Conservation (phyloP, 2,329 filamentous ascomycete genomes). For the Colletotrichum lini region DNA sequence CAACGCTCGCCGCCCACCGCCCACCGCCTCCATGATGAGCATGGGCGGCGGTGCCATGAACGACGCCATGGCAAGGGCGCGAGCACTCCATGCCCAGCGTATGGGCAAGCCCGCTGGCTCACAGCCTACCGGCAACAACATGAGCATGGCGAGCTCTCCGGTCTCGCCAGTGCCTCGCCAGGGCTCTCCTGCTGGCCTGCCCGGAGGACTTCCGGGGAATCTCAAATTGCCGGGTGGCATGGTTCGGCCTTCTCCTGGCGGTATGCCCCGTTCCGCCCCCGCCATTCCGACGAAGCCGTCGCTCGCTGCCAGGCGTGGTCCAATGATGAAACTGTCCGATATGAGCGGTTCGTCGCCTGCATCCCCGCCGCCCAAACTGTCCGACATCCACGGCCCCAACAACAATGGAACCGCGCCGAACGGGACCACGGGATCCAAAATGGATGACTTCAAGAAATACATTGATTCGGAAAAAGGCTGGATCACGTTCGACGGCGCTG, state of each 20-base stretch:
- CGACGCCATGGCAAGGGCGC: slow-evolving; percentile 63
- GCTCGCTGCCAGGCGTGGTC: slow-evolving; percentile 76
- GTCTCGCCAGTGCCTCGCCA: slow-evolving; percentile 47
- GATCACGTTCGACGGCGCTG: slow-evolving; percentile 93
- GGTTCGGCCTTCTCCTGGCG: slow-evolving; percentile 62
- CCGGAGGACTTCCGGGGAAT: slow-evolving; percentile 61
- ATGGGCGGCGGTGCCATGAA: slow-evolving; percentile 50
- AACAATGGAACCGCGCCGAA: slow-evolving; percentile 49
- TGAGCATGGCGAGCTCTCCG: slow-evolving; percentile 50
- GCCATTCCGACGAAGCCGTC: slow-evolving; percentile 65
- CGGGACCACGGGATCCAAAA: slow-evolving; percentile 61
- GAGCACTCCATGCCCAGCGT: slow-evolving; percentile 62
- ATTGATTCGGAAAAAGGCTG: slow-evolving; percentile 94
- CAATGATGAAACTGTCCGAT: slow-evolving; percentile 73
- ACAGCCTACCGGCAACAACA: slow-evolving; percentile 44
- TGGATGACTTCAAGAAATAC: slow-evolving; percentile 79
- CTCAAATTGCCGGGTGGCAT: slow-evolving; percentile 57
- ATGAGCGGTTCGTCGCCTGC: slow-evolving; percentile 55
- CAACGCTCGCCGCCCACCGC: slow-evolving; percentile 69
- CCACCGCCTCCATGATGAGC: slow-evolving; percentile 53
- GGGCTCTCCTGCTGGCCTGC: slow-evolving; percentile 48
- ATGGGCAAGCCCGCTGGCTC: slow-evolving; percentile 55
- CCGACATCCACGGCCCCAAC: slow-evolving; percentile 32
- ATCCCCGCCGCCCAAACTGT: slow-evolving; percentile 54
- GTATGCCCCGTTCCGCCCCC: slow-evolving; percentile 69